Evolutionary conservation across 257 asterid species (phyloP).

Genomic region (Nicotiana tomentosiformis): DNA sequence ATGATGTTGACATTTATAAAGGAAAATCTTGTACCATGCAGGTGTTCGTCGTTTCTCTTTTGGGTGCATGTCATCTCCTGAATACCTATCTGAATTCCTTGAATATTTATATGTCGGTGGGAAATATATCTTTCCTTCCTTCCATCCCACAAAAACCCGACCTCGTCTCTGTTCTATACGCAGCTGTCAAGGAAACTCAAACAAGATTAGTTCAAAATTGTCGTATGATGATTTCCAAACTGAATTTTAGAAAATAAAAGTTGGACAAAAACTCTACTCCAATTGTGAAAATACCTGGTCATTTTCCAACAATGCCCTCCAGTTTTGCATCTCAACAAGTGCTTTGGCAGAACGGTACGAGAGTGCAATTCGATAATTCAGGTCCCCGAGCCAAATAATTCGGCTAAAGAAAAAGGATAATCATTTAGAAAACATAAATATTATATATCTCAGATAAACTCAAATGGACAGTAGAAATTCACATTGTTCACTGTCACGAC

Average conservation of each 20-base stretch:
- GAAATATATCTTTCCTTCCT: conserved; percentile 92
- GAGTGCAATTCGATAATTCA: conserved; percentile 88
- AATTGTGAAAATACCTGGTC: conserved; percentile 60
- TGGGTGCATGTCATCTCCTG: conserved; percentile 92
- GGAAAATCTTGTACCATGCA: conserved; percentile 62
- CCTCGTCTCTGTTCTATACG: conserved; percentile 85
- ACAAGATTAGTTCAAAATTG: neutral
- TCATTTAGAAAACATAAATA: neutral
- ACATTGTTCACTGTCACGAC: neutral
- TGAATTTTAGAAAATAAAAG: neutral
- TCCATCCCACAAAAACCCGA: conserved; percentile 95
- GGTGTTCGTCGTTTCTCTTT: conserved; percentile 97
- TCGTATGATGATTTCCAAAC: neutral
- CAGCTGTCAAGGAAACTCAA: conserved; percentile 41
- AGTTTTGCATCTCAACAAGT: conserved; percentile 95
- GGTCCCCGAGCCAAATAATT: conserved; percentile 93
- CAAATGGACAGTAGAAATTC: neutral
- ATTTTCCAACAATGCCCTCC: conserved; percentile 89
- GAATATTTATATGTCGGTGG: conserved; percentile 98
- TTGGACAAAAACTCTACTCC: neutral
- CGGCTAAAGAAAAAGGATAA: conserved; percentile 49
- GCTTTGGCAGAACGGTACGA: conserved; percentile 95
- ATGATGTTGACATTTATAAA: neutral
- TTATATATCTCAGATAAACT: neutral
- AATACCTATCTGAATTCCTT: conserved; percentile 88